Evolutionary conservation across 2,329 filamentous ascomycete genomes (phyloP).

Genomic region (Pseudogymnoascus sp.): DNA sequence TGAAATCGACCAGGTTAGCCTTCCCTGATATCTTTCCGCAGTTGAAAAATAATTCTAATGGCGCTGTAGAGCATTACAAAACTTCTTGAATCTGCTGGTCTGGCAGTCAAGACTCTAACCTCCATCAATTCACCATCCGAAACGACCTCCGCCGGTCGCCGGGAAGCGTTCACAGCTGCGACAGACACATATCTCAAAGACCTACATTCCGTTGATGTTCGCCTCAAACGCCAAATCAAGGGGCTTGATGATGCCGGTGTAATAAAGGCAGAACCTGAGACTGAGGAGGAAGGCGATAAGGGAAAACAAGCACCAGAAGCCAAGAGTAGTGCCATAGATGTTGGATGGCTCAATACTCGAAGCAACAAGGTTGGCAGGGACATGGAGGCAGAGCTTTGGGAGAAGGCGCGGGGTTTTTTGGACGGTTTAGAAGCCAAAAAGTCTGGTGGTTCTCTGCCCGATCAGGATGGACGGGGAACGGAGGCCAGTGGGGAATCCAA

Average conservation of each 20-base stretch:
- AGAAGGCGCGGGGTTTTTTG: slow-evolving; percentile 48
- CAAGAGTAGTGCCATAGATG: slow-evolving; percentile 55
- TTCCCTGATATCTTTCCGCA: not conserved
- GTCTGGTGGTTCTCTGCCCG: not conserved
- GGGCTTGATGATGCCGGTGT: slow-evolving; percentile 76
- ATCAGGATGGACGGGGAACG: not conserved
- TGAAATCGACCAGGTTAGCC: slow-evolving; percentile 60
- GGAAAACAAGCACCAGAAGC: slow-evolving; percentile 31
- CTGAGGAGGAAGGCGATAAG: slow-evolving; percentile 20
- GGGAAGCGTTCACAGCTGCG: slow-evolving; percentile 46
- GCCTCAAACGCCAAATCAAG: slow-evolving; percentile 66
- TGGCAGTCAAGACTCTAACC: slow-evolving; percentile 56
- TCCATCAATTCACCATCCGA: slow-evolving; percentile 30
- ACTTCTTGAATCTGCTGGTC: slow-evolving; percentile 50
- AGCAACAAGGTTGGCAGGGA: slow-evolving; percentile 73
- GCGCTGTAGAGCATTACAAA: slow-evolving; percentile 27
- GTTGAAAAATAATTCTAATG: not conserved
- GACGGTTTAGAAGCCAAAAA: slow-evolving; percentile 27
- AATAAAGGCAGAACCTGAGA: slow-evolving; percentile 32
- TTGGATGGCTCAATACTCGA: slow-evolving; percentile 82
- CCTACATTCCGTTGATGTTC: slow-evolving; percentile 66
- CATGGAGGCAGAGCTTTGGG: slow-evolving; percentile 77
- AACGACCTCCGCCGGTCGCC: slow-evolving; percentile 14
- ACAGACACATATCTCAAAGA: slow-evolving; percentile 63
- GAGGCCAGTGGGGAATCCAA: not conserved